A percentile compares a stretch with the other conserved stretches of the same genome.
phyloP scores from a whole-genome alignment of 306 rosid genomes.

The Acacia crassicarpa region DNA sequence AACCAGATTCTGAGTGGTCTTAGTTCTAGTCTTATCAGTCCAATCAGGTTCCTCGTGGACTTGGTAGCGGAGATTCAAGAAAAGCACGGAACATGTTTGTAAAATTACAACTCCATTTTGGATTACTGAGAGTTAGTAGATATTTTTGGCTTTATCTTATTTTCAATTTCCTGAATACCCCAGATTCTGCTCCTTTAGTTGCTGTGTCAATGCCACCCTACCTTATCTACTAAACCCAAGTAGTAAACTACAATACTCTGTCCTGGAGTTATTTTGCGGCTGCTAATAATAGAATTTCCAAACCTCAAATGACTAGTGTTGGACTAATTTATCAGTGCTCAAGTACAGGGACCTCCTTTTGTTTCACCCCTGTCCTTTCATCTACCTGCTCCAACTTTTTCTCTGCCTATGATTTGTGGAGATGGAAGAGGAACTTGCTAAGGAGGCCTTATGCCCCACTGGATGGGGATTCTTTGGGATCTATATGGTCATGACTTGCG shows the following conservation, averaged over 20 bases:
- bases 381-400: not conserved
- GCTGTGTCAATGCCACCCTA: too few relatives aligned
- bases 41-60: not conserved
- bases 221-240: too few relatives aligned
- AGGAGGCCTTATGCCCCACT: not conserved
- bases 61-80: not conserved
- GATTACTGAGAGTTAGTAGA: not conserved
- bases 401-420: not conserved
- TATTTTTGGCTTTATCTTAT: not conserved
- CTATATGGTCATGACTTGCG: too few relatives aligned
- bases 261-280: not conserved
- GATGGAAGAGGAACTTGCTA: not conserved
- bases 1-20: not conserved
- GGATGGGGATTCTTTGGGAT: not conserved
- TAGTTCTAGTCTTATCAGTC: not conserved
- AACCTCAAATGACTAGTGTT: too few relatives aligned
- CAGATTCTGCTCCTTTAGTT: not conserved
- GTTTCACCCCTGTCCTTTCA: not conserved
- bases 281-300: not conserved
- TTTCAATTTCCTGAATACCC: not conserved
- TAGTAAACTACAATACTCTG: not conserved
- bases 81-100: not conserved
- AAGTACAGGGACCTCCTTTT: not conserved
- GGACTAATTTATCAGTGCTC: too few relatives aligned
- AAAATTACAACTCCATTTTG: not conserved